Percentiles rank a stretch among this genome's conserved stretches.
phyloP scores from a whole-genome alignment of 768 basidiomycete genomes.

The Cantharellus anzutake region DNA sequence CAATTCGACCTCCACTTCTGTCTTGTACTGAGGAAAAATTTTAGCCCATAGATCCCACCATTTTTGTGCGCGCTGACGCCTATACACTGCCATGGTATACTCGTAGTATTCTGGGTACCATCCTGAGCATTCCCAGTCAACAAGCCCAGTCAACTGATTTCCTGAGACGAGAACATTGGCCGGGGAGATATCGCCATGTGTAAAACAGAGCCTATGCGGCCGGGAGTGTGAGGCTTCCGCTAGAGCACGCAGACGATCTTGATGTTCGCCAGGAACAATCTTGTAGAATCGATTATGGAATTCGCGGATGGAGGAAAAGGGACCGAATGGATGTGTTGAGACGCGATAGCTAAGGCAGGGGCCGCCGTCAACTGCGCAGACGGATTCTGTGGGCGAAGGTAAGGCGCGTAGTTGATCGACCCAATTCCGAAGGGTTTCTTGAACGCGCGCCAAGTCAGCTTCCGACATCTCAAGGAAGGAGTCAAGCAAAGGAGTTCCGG shows the following conservation, averaged over 20 bases:
- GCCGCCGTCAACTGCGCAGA: not conserved
- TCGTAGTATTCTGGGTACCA: not conserved
- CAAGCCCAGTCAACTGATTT: not conserved
- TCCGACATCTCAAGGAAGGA: not conserved
- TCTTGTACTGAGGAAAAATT: too few species aligned
- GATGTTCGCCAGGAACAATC: not conserved
- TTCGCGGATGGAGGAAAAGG: not conserved
- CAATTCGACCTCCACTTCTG: too few species aligned
- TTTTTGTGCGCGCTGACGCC: not conserved
- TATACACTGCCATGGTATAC: not conserved
- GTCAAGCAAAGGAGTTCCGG: not conserved
- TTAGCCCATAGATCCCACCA: too few species aligned
- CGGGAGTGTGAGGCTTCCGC: not conserved
- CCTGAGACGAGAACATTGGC: not conserved
- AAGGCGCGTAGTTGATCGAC: not conserved
- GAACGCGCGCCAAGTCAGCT: not conserved
- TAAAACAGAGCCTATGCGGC: not conserved
- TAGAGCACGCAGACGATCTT: not conserved
- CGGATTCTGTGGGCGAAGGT: not conserved
- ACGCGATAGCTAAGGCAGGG: not conserved
- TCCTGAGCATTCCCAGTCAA: not conserved
- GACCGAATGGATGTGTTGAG: not conserved
- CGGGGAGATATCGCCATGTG: not conserved
- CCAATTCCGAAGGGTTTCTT: not conserved
- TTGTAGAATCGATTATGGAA: not conserved